Percentiles rank a stretch among this genome's conserved stretches.
Conservation (phyloP, 495 filamentous ascomycete species). For the Hyaloscypha finlandica region DNA sequence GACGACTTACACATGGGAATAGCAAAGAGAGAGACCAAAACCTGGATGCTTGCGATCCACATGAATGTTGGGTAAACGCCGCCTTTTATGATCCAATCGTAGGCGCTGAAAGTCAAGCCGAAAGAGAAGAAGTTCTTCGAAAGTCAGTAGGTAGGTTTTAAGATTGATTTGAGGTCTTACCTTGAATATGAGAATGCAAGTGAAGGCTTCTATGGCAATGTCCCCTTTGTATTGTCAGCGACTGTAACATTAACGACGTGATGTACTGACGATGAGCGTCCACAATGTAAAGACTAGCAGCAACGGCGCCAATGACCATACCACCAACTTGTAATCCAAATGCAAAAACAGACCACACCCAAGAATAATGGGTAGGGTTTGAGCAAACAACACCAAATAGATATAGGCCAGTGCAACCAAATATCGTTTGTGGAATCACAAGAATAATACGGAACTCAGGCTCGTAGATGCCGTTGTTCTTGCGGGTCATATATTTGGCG, state of each 20-base stretch:
- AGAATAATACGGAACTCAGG: conserved; percentile 87
- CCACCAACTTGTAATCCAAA: conserved; percentile 78
- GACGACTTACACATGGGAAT: conserved; percentile 77
- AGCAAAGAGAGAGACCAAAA: conserved; percentile 69
- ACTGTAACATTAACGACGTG: neutral
- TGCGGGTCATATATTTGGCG: conserved; percentile 66
- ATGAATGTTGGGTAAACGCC: conserved; percentile 68
- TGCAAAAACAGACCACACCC: conserved; percentile 74
- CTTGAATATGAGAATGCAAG: conserved; percentile 87
- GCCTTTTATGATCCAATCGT: conserved; percentile 68
- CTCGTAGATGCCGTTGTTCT: conserved; percentile 82
- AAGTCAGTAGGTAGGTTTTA: neutral
- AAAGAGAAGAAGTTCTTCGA: conserved; percentile 79
- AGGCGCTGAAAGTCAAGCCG: conserved; percentile 78
- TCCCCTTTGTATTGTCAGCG: conserved; percentile 54
- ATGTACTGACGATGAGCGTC: conserved; percentile 80
- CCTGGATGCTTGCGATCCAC: conserved; percentile 72
- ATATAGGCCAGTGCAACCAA: conserved; percentile 78
- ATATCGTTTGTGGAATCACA: conserved; percentile 76
- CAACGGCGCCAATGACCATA: conserved; percentile 89
- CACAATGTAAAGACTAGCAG: conserved; percentile 80
- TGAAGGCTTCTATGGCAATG: conserved; percentile 89
- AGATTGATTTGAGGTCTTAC: conserved; percentile 8
- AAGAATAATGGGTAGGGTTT: conserved; percentile 63
- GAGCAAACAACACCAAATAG: conserved; percentile 74